Base-by-base conservation (phyloP, 371 early-diverging fungal species). In the Mucor circinelloides region DNA sequence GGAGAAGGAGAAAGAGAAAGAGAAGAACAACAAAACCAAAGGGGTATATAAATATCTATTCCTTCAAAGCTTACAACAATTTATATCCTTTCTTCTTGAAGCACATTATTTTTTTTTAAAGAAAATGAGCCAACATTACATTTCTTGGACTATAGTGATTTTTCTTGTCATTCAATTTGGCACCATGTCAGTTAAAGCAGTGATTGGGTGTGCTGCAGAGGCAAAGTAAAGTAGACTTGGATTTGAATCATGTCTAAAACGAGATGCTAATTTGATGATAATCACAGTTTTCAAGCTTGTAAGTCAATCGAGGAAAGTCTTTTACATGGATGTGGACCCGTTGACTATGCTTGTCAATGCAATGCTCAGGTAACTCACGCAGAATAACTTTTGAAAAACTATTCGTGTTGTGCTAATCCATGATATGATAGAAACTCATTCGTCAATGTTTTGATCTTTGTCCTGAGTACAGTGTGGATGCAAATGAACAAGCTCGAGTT, bases 311-410 rank as follows among this genome's bases (percentile, higher is more conserved):
- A 75, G 55, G 60, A 67, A 34, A 62, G 50, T 8, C 36, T 57
- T 15, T 64, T 71, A 1, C 36, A 42, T 7, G 58, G 57, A 9
- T 72, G 74, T 38, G 72, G 76, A n/a, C 67, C 76, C 27, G 66
- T 64, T 34, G 72, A 72, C 23, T 74, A 75, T 40, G 58, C 60
- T 12, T 75, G 74, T 38, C 77, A 77, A 64, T 77, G 77, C 73
- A 56, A 64, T 23, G 74, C 77, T 3, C 74, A 71, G 55, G 73
- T 73, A 70, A 15, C 17, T n/a, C 17, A 25, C 17, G 27, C 12
- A 19, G 30, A 58, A 25, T 8, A 60, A 7, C 17, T 15, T 19
- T 8, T 30, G 6, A 54, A 17, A n/a, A n/a, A n/a, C n/a, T n/a
- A n/a, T n/a, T n/a, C n/a, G 4, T 25, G 46, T 58, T 28, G 31